These are phyloP conservation scores for Ziziphus jujuba DNA, from an alignment of 306 rosid species.

Conservation along the genomic window DNA sequence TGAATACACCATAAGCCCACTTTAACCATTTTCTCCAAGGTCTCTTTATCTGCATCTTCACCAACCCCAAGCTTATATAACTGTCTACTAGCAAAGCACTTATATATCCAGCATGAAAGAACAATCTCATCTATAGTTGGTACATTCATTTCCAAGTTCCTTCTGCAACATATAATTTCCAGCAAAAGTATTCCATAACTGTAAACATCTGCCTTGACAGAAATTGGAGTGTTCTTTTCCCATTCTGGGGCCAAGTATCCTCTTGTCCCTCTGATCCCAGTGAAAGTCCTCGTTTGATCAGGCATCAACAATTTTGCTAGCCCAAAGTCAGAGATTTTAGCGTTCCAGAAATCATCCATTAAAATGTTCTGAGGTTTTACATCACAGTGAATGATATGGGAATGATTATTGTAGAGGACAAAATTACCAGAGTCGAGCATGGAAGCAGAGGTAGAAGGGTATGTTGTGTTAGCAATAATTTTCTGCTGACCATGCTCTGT, in stretches of 20 bases:
- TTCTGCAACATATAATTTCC: constrained; percentile 14
- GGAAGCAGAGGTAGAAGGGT: constrained; percentile 1
- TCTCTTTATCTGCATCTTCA: constrained; percentile 23
- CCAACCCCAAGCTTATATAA: constrained; percentile 9
- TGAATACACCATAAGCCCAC: constrained; percentile 21
- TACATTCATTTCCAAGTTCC: constrained; percentile 9
- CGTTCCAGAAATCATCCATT: constrained; percentile 12
- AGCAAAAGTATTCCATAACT: constrained; percentile 19
- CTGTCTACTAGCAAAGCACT: constrained; percentile 22
- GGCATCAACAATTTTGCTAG: constrained; percentile 12
- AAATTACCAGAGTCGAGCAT: constrained; percentile 25
- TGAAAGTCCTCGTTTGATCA: constrained; percentile 18
- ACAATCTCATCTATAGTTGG: neutral
- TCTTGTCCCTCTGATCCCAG: neutral
- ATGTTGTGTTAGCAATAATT: neutral
- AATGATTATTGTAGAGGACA: neutral
- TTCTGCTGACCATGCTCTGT: neutral
- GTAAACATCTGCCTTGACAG: constrained; percentile 16
- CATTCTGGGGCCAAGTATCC: constrained; percentile 23
- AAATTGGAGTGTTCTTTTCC: constrained; percentile 21
- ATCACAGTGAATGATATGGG: neutral
- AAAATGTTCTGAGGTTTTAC: constrained; percentile 13
- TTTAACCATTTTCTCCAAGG: constrained; percentile 17
- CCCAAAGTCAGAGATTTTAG: constrained; percentile 13
- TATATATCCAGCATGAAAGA: constrained; percentile 14